Conservation (phyloP, 352 stramenopile species). For the Phytophthora ramorum region DNA sequence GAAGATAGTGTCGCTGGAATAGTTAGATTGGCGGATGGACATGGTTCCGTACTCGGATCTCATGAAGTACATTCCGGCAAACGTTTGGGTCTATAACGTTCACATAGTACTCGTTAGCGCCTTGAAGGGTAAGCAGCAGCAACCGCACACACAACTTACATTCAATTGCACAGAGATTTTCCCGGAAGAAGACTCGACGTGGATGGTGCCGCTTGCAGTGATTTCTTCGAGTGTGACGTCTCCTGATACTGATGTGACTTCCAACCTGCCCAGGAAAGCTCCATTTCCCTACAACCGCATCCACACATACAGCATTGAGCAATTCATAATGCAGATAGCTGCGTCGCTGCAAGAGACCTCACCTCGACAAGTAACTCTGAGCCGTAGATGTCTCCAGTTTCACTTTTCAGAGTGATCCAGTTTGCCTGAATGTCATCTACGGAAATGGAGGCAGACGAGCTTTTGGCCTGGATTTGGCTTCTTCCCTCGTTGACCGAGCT, state of each 20-base stretch:
- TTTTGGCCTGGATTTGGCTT: conserved; percentile 57
- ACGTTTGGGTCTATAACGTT: conserved; percentile 53
- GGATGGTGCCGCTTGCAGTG: conserved; percentile 56
- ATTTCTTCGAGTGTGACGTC: conserved; percentile 64
- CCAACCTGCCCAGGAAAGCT: conserved; percentile 74
- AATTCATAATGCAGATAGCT: neutral
- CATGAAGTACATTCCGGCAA: conserved; percentile 71
- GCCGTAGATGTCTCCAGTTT: conserved; percentile 52
- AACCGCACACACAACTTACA: conserved; percentile 11
- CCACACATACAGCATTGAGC: neutral
- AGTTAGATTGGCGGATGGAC: conserved; percentile 66
- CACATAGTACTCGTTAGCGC: neutral
- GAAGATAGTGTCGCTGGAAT: conserved; percentile 52
- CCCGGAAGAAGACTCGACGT: conserved; percentile 72
- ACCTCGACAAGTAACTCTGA: conserved; percentile 48
- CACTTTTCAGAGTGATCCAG: conserved; percentile 61
- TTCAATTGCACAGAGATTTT: conserved; percentile 65
- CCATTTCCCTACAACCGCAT: conserved; percentile 47
- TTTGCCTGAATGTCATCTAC: conserved; percentile 54
- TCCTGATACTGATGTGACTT: conserved; percentile 65
- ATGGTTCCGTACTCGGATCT: conserved; percentile 66
- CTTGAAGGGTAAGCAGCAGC: neutral
- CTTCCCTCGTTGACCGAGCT: conserved; percentile 58
- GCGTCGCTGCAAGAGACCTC: neutral
- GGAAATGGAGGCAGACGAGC: conserved; percentile 56